Evolutionary conservation across 1,284 basidiomycete genomes (phyloP).

Genomic region (Rhodotorula glutinis): DNA sequence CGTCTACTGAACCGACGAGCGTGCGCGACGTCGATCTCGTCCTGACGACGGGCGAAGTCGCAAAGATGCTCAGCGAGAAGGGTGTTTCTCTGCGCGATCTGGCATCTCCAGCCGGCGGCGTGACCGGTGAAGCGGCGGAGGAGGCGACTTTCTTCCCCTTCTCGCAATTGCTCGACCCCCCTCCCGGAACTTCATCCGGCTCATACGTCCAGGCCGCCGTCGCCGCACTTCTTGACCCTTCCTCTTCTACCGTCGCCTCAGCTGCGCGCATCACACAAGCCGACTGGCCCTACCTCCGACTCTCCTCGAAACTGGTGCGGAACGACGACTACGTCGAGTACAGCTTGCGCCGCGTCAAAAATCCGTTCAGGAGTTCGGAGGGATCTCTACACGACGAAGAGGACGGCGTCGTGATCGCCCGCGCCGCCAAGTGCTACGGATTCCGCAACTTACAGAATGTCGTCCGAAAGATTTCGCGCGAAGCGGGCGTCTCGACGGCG

Average conservation of each 20-base stretch:
- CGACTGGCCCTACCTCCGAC: slow-evolving; percentile 54
- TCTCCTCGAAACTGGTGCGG: slow-evolving; percentile 62
- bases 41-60: slow-evolving; percentile 92
- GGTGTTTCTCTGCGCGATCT: slow-evolving; percentile 68
- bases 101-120: background rate
- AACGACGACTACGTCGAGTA: slow-evolving; percentile 65
- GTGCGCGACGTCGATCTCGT: slow-evolving; percentile 94
- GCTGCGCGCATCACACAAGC: slow-evolving; percentile 43
- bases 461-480: slow-evolving; percentile 85
- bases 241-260: slow-evolving; percentile 35
- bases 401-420: slow-evolving; percentile 69
- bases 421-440: slow-evolving; percentile 92
- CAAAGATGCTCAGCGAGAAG: slow-evolving; percentile 77
- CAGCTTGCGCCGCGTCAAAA: slow-evolving; percentile 52
- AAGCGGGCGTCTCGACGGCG: slow-evolving; percentile 70
- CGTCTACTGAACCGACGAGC: slow-evolving; percentile 56
- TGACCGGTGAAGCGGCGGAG: slow-evolving; percentile 2
- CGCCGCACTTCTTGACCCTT: slow-evolving; percentile 52
- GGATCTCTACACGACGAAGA: background rate
- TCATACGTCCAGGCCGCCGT: slow-evolving; percentile 78
- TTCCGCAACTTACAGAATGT: slow-evolving; percentile 97
- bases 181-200: slow-evolving; percentile 89
- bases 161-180: slow-evolving; percentile 63
- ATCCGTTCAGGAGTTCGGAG: background rate
- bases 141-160: slow-evolving; percentile 37